Evolutionary conservation across 78 protist genomes (phyloP), one percentile per base, ranked within the genome.

Genomic region (Cavenderia fasciculata): DNA sequence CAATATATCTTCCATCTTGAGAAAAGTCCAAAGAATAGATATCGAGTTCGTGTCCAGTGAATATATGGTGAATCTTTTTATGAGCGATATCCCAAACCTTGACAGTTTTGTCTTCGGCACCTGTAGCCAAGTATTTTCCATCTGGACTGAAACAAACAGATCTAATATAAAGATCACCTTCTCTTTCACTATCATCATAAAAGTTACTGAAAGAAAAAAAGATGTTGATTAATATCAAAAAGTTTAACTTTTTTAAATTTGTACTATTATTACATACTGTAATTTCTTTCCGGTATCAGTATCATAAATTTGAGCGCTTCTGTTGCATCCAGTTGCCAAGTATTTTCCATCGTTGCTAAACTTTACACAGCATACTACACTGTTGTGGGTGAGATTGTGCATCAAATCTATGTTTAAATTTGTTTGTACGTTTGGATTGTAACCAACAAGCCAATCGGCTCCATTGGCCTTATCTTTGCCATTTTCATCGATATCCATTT

Each of bases 121-220:
- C 97, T 29, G 95, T 66, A 43, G 92, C 97, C 29, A 95, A 85
- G 47, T 63, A 89, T 27, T 59, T 34, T 56, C 93, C 84, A 84
- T 96, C 97, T 36, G 97, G 97, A 74, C 95, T 87, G 87, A 96
- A 96, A 82, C 97, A 96, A 29, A 96, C 97, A 27, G 94, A 68
- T 31, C 97, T 74, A 57, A 95, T 69, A 72, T 95, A 95, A 38
- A 77, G 44, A 44, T 92, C 96, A 11, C 85, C 95, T 61, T 79
- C 92, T 51, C 52, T 84, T 19, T 72, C 92, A 27, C 62, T 46
- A 14, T 65, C 90, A 59, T 94, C 97, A 40, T 44, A 49, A 61
- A 79, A 79, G 27, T 41, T 36, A 31, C 46, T 76, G 63, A n/a
- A 18, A 49, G 16, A 4, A 57, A 23, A 41, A 69, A 19, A 23